These are phyloP conservation scores for Elaeagnus macrophylla DNA, from an alignment of 306 rosid genomes.

Conservation along the genomic window DNA sequence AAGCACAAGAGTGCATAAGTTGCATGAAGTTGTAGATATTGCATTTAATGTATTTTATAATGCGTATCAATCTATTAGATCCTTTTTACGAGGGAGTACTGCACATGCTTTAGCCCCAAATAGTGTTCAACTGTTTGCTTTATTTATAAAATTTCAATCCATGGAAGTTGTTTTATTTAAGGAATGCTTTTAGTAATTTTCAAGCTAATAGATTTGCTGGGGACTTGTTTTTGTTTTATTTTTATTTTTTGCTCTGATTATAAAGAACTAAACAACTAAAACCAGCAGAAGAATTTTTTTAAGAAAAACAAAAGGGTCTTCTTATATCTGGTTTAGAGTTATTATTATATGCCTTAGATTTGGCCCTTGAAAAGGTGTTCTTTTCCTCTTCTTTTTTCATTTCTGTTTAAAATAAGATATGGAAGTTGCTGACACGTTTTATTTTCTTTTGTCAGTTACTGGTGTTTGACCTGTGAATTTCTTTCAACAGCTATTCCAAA, in stretches of 20 bases:
- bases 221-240: background rate
- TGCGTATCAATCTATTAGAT: background rate
- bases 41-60: background rate
- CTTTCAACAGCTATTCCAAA: background rate
- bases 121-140: slow-evolving; percentile 14
- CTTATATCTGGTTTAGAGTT: background rate
- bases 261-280: background rate
- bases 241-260: background rate
- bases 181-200: slow-evolving; percentile 14
- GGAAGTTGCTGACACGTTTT: background rate
- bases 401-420: background rate
- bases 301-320: background rate
- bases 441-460: background rate
- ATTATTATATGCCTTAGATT: background rate
- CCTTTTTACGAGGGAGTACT: slow-evolving; percentile 26
- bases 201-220: slow-evolving; percentile 9
- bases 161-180: slow-evolving; percentile 6
- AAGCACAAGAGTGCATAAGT: slow-evolving; percentile 44
- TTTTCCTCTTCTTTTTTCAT: background rate
- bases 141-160: slow-evolving; percentile 6
- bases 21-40: slow-evolving; percentile 23
- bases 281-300: background rate
- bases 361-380: background rate
- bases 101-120: slow-evolving; percentile 26
- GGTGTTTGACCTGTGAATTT: background rate